Percentiles rank a stretch among this genome's conserved stretches.
Conservation (phyloP, 2,329 filamentous ascomycete genomes). For the Sclerotiophoma versabilis region DNA sequence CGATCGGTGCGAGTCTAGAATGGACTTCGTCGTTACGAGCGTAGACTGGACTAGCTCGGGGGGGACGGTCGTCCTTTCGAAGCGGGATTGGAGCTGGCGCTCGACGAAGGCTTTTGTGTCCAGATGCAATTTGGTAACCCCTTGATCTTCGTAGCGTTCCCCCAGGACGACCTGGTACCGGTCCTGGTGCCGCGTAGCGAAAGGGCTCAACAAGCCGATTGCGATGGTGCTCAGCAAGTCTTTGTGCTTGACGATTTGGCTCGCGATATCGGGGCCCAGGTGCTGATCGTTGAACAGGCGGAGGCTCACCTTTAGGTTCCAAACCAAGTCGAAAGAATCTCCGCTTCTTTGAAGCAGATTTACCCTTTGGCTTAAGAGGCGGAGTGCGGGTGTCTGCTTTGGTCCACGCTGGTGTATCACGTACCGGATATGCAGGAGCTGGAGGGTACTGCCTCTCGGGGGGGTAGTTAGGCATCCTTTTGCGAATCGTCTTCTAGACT, state of each 20-base stretch:
- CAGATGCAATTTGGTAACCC: constrained; percentile 20
- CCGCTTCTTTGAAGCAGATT: constrained; percentile 16
- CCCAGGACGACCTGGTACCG: too few relatives aligned
- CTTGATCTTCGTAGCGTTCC: constrained; percentile 40
- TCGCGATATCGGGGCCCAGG: neutral
- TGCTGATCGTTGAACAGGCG: neutral
- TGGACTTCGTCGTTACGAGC: constrained; percentile 30
- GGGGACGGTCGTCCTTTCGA: neutral
- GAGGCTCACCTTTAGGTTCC: neutral
- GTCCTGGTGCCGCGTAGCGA: too few relatives aligned
- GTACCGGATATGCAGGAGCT: constrained; percentile 34
- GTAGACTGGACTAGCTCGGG: constrained; percentile 15
- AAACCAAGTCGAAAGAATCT: neutral
- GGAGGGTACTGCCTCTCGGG: constrained; percentile 31
- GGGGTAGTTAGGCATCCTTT: constrained; percentile 17
- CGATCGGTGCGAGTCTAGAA: constrained; percentile 21
- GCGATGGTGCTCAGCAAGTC: too few relatives aligned
- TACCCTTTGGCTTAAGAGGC: constrained; percentile 14
- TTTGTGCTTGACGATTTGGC: neutral
- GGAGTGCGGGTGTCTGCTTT: constrained; percentile 27
- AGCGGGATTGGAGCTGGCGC: neutral
- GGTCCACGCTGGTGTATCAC: constrained; percentile 33
- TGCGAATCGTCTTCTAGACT: constrained; percentile 14
- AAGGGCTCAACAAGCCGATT: too few relatives aligned
- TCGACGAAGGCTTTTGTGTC: constrained; percentile 8